Evolutionary conservation across 2,329 filamentous ascomycete genomes (phyloP).

Genomic region (Penicillium sp.): DNA sequence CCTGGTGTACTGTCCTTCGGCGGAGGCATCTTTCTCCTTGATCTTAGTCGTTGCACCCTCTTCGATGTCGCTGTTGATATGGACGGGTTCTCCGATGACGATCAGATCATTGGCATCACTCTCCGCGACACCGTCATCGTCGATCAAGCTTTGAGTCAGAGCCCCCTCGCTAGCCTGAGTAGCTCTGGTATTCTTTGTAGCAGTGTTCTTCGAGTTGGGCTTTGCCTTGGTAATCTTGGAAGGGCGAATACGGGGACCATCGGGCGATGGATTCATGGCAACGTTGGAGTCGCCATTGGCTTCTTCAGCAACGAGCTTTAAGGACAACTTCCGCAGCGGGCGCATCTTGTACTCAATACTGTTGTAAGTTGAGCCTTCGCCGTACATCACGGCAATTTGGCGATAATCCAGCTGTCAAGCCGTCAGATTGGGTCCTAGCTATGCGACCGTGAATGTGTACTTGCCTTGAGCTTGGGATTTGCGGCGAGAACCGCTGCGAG

Average conservation of each 20-base stretch:
- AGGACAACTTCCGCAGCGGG: slow-evolving; percentile 43
- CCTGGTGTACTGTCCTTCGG: too few species aligned
- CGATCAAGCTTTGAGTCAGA: too few species aligned
- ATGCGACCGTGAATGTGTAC: not conserved
- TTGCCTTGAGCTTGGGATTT: not conserved
- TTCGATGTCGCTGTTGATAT: too few species aligned
- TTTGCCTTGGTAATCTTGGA: not conserved
- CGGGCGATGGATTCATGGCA: not conserved
- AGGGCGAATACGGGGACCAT: not conserved
- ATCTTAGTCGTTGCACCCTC: too few species aligned
- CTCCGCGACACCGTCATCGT: too few species aligned
- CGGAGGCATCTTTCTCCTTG: too few species aligned
- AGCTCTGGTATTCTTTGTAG: not conserved
- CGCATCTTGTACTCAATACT: slow-evolving; percentile 49
- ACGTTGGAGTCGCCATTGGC: not conserved
- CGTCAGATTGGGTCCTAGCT: not conserved
- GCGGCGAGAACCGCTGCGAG: slow-evolving; percentile 1
- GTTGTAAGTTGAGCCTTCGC: slow-evolving; percentile 48
- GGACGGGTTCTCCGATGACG: too few species aligned
- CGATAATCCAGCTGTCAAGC: slow-evolving; percentile 44
- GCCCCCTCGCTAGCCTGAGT: not conserved
- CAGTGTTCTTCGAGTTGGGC: not conserved
- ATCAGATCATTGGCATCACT: too few species aligned
- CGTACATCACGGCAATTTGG: slow-evolving; percentile 46
- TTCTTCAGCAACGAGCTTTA: slow-evolving; percentile 32